Conservation (phyloP, 805 yeast genomes). For the Spathaspora arborariae region DNA sequence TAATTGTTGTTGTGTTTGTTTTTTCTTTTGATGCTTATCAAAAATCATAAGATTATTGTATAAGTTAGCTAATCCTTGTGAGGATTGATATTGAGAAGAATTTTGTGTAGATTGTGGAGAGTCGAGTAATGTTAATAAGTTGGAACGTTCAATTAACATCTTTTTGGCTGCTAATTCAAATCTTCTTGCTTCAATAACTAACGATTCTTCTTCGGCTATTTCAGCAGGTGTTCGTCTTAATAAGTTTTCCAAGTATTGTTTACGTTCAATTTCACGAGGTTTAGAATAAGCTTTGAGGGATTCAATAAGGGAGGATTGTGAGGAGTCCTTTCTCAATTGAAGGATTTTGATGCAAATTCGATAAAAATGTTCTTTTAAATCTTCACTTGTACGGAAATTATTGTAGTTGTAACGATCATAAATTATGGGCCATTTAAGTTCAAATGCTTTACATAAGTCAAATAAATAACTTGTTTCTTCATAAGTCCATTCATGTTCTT, state of each 20-base stretch:
- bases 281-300: conserved; percentile 63
- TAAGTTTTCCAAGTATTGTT: conserved; percentile 71
- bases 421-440: conserved; percentile 65
- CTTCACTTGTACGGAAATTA: conserved; percentile 57
- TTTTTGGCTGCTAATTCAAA: conserved; percentile 91
- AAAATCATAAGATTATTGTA: conserved; percentile 72
- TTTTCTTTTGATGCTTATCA: conserved; percentile 57
- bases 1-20: conserved; percentile 40
- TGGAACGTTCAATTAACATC: conserved; percentile 78
- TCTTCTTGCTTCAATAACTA: conserved; percentile 87
- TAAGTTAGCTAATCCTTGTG: conserved; percentile 86
- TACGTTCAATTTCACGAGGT: conserved; percentile 72
- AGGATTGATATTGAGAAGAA: conserved; percentile 70
- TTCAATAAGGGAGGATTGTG: conserved; percentile 46
- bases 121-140: conserved; percentile 73
- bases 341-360: conserved; percentile 55
- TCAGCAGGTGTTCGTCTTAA: conserved; percentile 90
- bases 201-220: conserved; percentile 94
- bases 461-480: conserved; percentile 81
- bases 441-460: conserved; percentile 57
- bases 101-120: conserved; percentile 79
- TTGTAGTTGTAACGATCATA: conserved; percentile 51
- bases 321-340: conserved; percentile 36
- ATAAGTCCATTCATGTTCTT: conserved; percentile 55
- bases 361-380: conserved; percentile 79